Evolutionary conservation across 257 asterid genomes (phyloP), one percentile per base, ranked within the genome.

Genomic region (Solanum ossicruentum): DNA sequence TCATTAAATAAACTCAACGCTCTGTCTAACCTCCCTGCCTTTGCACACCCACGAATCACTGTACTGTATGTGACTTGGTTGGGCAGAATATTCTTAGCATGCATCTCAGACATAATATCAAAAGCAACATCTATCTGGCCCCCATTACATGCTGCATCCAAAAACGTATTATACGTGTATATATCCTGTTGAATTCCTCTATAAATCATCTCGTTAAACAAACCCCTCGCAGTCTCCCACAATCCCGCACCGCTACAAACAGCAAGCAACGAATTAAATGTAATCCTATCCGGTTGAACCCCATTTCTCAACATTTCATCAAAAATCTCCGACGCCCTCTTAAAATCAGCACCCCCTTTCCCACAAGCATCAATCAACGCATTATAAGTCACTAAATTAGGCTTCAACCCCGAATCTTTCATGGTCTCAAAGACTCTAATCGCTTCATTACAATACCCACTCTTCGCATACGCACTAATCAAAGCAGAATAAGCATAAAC

Each of bases 291-390:
- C 0, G 98, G 99, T 18, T 90, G 93, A 60, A 96, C 96, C 75
- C 98, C 92, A 43, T 89, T 95, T 51, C 83, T 86, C 85, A 92
- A 75, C 98, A 96, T 93, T 39, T 96, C 97, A 63, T 91, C 90
- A 47, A 93, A 95, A 85, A 93, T 88, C 82, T 87, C 91, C 3
- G 88, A 88, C n/a, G 99, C 99, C 93, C 95, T 91, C 84, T 81
- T 92, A 91, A 91, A 93, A 90, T 92, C 97, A 2, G 95, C 98
- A 72, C 99, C 99, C 83, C 99, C 98, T 90, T 96, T 96, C 1
- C 97, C 98, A 87, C 99, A 96, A 0, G 99, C 98, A 88, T 96
- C 98, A 36, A 96, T 96, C 63, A 96, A 70, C 5, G 99, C 97
- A 86, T 96, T 95, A 12, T 93, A 96, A 18, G 99, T 96, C 7